A percentile compares a stretch with the other conserved stretches of the same genome.
Conservation (phyloP, 1,284 basidiomycete genomes). For the Heimioporus retisporus region DNA sequence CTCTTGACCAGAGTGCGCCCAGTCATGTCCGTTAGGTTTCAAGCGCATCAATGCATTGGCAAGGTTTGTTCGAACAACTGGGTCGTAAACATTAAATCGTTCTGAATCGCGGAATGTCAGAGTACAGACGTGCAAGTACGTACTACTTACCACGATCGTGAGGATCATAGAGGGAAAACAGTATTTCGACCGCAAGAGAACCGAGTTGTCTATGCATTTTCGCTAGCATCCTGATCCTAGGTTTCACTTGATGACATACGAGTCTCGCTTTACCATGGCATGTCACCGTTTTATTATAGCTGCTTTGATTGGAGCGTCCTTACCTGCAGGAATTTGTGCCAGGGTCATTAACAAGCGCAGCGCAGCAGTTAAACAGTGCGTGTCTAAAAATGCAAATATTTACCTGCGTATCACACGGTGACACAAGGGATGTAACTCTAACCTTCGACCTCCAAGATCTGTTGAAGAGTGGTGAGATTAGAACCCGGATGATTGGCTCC, state of each 20-base stretch:
- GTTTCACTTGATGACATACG: slow-evolving; percentile 16
- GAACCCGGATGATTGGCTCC: slow-evolving; percentile 1
- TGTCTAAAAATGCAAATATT: slow-evolving; percentile 12
- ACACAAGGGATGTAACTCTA: background rate
- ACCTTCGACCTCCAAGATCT: slow-evolving; percentile 25
- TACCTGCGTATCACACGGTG: too few relatives aligned
- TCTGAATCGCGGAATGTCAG: slow-evolving; percentile 11
- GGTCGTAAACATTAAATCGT: slow-evolving; percentile 8
- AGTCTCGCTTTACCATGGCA: slow-evolving; percentile 1
- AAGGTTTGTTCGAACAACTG: slow-evolving; percentile 24
- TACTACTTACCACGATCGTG: slow-evolving; percentile 7
- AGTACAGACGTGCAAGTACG: background rate
- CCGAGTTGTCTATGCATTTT: slow-evolving; percentile 17
- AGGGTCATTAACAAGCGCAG: slow-evolving; percentile 29
- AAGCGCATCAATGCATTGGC: slow-evolving; percentile 21
- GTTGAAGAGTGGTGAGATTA: slow-evolving; percentile 8
- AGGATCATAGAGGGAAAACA: slow-evolving; percentile 20
- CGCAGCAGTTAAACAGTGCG: slow-evolving; percentile 12
- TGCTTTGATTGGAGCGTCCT: background rate
- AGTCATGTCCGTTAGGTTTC: background rate
- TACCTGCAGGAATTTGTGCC: slow-evolving; percentile 23
- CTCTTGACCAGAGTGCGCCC: slow-evolving; percentile 14
- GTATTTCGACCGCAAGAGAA: slow-evolving; percentile 31
- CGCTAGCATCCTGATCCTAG: slow-evolving; percentile 23
- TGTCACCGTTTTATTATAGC: background rate